Conservation (phyloP, 176 grass and related monocot species). For the Carex littledalei region DNA sequence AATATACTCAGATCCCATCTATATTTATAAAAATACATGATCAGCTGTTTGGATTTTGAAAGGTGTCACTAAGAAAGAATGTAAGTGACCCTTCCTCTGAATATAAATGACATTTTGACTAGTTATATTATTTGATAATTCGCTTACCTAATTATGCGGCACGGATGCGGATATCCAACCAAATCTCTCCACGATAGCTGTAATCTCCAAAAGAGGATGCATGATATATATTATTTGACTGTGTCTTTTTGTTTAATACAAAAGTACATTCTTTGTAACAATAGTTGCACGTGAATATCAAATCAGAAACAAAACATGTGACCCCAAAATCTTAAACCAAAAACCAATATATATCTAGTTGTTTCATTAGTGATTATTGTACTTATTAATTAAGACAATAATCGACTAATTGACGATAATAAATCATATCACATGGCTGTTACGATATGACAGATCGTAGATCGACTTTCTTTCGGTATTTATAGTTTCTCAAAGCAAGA, state of each 20-base stretch:
- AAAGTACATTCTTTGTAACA: neutral
- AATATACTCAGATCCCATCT: no score
- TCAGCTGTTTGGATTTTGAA: no score
- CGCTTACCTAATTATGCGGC: neutral
- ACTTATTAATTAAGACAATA: neutral
- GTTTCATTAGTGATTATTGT: neutral
- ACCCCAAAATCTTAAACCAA: neutral
- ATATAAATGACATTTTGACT: neutral
- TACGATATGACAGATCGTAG: neutral
- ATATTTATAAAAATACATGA: no score
- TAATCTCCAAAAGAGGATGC: neutral
- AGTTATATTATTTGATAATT: neutral
- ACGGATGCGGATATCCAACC: neutral
- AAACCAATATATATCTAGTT: neutral
- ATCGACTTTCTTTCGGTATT: neutral
- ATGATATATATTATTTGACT: neutral
- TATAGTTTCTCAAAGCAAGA: neutral
- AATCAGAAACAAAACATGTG: constrained; percentile 3
- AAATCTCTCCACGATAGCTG: neutral
- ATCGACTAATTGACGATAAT: neutral
- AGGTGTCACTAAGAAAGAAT: no score
- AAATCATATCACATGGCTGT: neutral
- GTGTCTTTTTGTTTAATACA: neutral
- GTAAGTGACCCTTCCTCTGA: no score
- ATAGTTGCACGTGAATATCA: neutral